These are phyloP conservation scores for Sanguinoderma infundibulare DNA, from an alignment of 1,284 basidiomycete species.

Conservation along the genomic window DNA sequence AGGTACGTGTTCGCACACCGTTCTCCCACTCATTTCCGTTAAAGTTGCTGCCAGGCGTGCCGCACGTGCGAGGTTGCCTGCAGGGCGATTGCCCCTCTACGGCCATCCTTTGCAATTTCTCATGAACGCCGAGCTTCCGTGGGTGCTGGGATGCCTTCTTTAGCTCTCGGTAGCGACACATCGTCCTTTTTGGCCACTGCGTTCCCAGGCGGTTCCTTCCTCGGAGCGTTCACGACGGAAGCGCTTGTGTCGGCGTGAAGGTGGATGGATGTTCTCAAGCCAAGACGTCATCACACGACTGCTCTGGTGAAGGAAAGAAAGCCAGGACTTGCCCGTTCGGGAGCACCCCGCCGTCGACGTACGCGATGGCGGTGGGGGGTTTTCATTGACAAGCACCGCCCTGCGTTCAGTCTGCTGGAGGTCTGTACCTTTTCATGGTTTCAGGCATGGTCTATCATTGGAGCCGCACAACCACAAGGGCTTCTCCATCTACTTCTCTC, in stretches of 20 bases:
- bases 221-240: neutral
- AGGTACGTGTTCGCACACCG: conserved; percentile 1
- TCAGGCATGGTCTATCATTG: neutral
- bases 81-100: no score
- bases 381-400: neutral
- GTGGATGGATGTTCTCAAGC: neutral
- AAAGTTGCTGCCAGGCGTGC: neutral
- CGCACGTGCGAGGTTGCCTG: no score
- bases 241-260: neutral
- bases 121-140: neutral
- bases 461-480: neutral
- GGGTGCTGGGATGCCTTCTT: neutral
- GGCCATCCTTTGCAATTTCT: neutral
- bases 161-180: neutral
- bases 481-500: neutral
- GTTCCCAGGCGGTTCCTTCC: neutral
- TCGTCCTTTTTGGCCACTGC: neutral
- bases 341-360: neutral
- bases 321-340: neutral
- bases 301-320: neutral
- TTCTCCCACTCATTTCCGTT: conserved; percentile 7
- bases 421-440: neutral
- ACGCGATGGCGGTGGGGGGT: neutral
- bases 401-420: neutral
- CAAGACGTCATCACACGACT: neutral